These are phyloP conservation scores for Marasmius oreades DNA, from an alignment of 1,284 basidiomycete genomes.

Conservation along the genomic window DNA sequence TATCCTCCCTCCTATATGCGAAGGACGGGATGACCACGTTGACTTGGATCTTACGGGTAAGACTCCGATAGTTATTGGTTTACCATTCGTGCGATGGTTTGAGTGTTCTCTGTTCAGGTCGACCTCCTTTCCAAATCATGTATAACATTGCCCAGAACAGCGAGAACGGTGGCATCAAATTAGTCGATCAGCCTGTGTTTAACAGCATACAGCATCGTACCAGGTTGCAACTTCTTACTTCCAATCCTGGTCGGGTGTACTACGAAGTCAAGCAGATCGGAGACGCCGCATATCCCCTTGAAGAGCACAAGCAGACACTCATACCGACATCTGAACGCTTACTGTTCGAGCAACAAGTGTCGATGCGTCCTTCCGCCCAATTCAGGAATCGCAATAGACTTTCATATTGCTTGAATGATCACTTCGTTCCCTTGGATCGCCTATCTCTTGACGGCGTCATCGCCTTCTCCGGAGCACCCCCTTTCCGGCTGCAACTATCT, in stretches of 20 bases:
- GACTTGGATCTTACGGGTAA: conserved; percentile 76
- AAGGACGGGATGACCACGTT: conserved; percentile 75
- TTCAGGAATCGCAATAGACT: conserved; percentile 69
- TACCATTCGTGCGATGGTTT: conserved; percentile 1
- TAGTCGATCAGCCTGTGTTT: conserved; percentile 72
- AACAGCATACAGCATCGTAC: conserved; percentile 83
- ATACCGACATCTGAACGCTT: conserved; percentile 64
- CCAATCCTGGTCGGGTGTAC: conserved; percentile 75
- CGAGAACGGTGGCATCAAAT: conserved; percentile 55
- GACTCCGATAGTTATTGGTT: conserved; percentile 16
- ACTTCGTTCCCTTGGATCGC: conserved; percentile 50
- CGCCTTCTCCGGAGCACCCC: conserved; percentile 76
- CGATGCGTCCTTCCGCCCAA: conserved; percentile 70
- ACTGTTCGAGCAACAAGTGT: conserved; percentile 83
- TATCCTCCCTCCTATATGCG: conserved; percentile 76
- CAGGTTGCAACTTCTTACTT: conserved; percentile 82
- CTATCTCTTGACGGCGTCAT: conserved; percentile 60
- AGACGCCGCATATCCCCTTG: conserved; percentile 82
- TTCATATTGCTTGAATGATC: conserved; percentile 76
- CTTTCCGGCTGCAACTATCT: conserved; percentile 77
- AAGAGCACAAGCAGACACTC: conserved; percentile 53
- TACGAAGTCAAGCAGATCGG: conserved; percentile 89
- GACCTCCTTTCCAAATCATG: conserved; percentile 83
- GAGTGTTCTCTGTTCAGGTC: conserved; percentile 42
- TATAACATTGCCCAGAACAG: conserved; percentile 70